Evolutionary conservation across 1,284 basidiomycete species (phyloP), one percentile per base, ranked within the genome.

Genomic region (Testicularia cyperi): DNA sequence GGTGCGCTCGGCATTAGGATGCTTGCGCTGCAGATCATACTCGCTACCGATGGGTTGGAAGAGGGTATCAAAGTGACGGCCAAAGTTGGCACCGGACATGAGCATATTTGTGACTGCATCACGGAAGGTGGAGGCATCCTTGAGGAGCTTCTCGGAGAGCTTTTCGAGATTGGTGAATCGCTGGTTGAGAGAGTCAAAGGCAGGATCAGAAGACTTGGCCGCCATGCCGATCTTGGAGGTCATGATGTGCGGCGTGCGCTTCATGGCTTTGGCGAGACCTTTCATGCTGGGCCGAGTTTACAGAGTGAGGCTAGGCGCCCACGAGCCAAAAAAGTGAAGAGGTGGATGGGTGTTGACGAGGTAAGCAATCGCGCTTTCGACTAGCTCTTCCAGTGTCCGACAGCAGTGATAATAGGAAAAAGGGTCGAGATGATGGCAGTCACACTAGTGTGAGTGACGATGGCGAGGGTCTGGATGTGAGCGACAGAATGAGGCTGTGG

Each of bases 61-160:
- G 21, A 97, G 78, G 23, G 83, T 83, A 16, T 85, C 80, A 68
- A 90, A 88, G 65, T 88, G 88, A 2, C 82, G 81, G 1, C 85
- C 85, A 74, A 89, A 94, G 39, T 84, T 84, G 35, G 84, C 83
- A 10, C 88, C 88, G 22, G 88, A 82, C 4, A 83, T 84, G 74
- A 98, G 85, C 42, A 98, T 84, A 44, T 82, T 65, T 40, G 64
- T 65, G 34, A 68, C 69, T 14, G 63, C 51, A 44, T 97, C 91
- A 8, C 85, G 84, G 79, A 92, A 97, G 6, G 85, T 82, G 67
- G 88, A 88, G 30, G 88, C 86, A 74, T 99, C 92, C 79, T 96
- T 96, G 65, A 90, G 78, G 53, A 98, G 81, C 79, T 92, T 92
- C 73, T 92, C 90, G 0, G 87, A 84, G 13, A 88, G 86, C 45